A percentile compares a stretch with the other conserved stretches of the same genome.
phyloP scores from a whole-genome alignment of 352 stramenopile genomes.

The Phytopythium helicoides region DNA sequence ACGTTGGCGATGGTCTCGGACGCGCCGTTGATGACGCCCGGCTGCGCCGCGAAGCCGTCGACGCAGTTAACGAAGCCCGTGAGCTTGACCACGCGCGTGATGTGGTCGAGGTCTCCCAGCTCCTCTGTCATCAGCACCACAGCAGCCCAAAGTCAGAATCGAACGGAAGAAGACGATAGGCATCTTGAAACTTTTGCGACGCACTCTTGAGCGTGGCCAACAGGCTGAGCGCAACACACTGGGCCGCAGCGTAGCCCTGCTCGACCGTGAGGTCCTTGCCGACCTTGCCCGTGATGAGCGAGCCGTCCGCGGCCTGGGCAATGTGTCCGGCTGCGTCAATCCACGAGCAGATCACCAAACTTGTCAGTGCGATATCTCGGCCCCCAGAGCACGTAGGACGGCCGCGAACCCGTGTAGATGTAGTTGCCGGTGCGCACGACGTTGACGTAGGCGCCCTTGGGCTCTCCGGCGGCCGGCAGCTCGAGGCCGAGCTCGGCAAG shows the following conservation, averaged over 20 bases:
- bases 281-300: constrained; percentile 80
- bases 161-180: no score
- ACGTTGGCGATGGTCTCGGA: constrained; percentile 92
- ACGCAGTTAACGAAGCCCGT: constrained; percentile 96
- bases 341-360: neutral
- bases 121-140: constrained; percentile 35
- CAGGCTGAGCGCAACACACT: constrained; percentile 80
- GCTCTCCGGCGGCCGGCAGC: constrained; percentile 55
- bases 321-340: constrained; percentile 62
- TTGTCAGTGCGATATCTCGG: neutral
- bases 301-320: constrained; percentile 33
- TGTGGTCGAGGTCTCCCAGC: constrained; percentile 90
- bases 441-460: constrained; percentile 76
- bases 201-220: constrained; percentile 83
- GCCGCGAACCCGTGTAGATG: constrained; percentile 59
- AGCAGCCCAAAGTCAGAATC: neutral
- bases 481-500: constrained; percentile 67
- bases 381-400: neutral
- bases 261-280: constrained; percentile 78
- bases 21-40: constrained; percentile 94
- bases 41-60: constrained; percentile 91
- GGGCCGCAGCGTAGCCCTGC: constrained; percentile 83
- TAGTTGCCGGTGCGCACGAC: constrained; percentile 61
- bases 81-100: constrained; percentile 95
- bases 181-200: no score